A percentile compares a stretch with the other conserved stretches of the same genome.
Evolutionary conservation across 768 basidiomycete species (phyloP).

Genomic region (Lentinula raphanica): DNA sequence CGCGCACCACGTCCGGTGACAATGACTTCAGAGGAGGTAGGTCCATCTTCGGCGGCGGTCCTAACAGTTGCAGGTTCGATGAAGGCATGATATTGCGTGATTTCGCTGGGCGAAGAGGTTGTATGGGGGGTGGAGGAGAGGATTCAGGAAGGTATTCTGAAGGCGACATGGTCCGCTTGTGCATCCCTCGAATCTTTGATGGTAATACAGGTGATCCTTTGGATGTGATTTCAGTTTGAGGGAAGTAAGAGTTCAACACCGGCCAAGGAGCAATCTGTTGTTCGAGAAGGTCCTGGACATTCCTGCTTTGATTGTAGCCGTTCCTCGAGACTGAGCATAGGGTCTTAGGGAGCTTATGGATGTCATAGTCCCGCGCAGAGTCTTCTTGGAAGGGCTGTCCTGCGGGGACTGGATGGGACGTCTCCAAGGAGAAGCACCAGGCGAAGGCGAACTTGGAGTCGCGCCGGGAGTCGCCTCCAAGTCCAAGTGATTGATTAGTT

Average conservation of each 20-base stretch:
- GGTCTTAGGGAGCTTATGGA: slow-evolving; percentile 48
- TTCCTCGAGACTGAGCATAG: slow-evolving; percentile 28
- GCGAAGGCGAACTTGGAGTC: slow-evolving; percentile 43
- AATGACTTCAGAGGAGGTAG: not conserved
- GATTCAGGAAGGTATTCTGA: slow-evolving; percentile 33
- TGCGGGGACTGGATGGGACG: not conserved
- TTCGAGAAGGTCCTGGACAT: slow-evolving; percentile 26
- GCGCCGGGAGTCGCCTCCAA: slow-evolving; percentile 69
- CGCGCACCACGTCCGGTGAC: not conserved
- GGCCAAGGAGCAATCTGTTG: slow-evolving; percentile 65
- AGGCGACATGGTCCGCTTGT: slow-evolving; percentile 24
- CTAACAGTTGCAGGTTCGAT: not conserved
- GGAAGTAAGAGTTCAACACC: slow-evolving; percentile 28
- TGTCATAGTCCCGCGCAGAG: slow-evolving; percentile 28
- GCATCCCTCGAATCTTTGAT: slow-evolving; percentile 14
- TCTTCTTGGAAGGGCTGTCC: slow-evolving; percentile 35
- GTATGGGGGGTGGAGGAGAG: slow-evolving; percentile 31
- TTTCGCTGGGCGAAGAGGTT: slow-evolving; percentile 35
- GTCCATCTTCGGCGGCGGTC: slow-evolving; percentile 5
- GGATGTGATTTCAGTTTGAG: not conserved
- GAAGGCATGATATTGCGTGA: slow-evolving; percentile 1
- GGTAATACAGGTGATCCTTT: not conserved
- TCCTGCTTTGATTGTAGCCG: slow-evolving; percentile 7
- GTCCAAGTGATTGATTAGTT: slow-evolving; percentile 75
- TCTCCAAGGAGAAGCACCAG: slow-evolving; percentile 28